A percentile compares a stretch with the other conserved stretches of the same genome.
Conservation (phyloP, 1,284 basidiomycete genomes). For the Nidula niveotomentosa region DNA sequence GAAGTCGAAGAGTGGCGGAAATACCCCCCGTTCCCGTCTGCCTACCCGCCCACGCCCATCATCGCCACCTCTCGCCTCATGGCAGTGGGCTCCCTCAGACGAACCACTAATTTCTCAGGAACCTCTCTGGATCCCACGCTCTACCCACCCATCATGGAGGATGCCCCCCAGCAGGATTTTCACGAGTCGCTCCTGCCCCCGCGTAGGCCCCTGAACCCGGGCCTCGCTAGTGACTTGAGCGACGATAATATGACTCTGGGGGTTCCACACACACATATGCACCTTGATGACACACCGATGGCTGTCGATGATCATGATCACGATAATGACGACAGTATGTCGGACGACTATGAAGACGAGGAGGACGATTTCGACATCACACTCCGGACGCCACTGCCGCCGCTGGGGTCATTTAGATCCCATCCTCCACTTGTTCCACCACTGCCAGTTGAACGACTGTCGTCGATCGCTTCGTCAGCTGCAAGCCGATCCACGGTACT, state of each 20-base stretch:
- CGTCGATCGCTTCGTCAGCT: conserved; percentile 23
- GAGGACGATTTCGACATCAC: conserved; percentile 69
- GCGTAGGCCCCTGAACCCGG: conserved; percentile 56
- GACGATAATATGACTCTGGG: conserved; percentile 29
- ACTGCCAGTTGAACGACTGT: not conserved
- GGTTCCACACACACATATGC: conserved; percentile 20
- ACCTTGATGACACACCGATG: conserved; percentile 20
- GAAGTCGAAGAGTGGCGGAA: conserved; percentile 41
- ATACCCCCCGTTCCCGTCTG: conserved; percentile 41
- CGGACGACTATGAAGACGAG: conserved; percentile 39
- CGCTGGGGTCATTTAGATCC: conserved; percentile 20
- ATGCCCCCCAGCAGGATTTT: conserved; percentile 50
- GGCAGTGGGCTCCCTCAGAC: conserved; percentile 7
- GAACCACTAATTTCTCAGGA: conserved; percentile 4
- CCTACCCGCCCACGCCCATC: conserved; percentile 28
- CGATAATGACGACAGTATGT: conserved; percentile 24
- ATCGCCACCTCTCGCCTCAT: conserved; percentile 13
- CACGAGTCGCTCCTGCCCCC: conserved; percentile 61
- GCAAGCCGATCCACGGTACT: conserved; percentile 40
- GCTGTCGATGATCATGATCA: conserved; percentile 10
- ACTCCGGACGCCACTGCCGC: conserved; percentile 55
- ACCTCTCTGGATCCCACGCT: conserved; percentile 11
- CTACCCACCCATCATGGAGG: conserved; percentile 28
- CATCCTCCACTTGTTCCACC: conserved; percentile 27
- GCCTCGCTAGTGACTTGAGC: conserved; percentile 60